phyloP scores from a whole-genome alignment of 1,139 yeast species.

The Saccharomycopsis hybrid region DNA sequence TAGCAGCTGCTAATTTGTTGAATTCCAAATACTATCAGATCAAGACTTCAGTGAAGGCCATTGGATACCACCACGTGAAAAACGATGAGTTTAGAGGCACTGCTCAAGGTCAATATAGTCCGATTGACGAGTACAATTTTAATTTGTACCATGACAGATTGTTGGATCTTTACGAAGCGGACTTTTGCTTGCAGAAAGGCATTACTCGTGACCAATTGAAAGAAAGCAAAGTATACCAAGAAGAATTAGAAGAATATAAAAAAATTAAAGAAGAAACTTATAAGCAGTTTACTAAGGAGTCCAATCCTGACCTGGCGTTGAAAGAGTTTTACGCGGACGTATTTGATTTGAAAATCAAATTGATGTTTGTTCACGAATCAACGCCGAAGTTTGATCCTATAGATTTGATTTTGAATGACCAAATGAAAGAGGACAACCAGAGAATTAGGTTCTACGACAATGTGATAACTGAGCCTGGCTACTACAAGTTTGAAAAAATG shows the following conservation, averaged over 20 bases:
- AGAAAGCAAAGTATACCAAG: background rate
- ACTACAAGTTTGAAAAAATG: slow-evolving; percentile 19
- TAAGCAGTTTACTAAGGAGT: slow-evolving; percentile 22
- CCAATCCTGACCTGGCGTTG: slow-evolving; percentile 15
- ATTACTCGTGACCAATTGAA: background rate
- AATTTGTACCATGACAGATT: slow-evolving; percentile 6
- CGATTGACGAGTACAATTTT: slow-evolving; percentile 32
- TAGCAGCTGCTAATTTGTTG: slow-evolving; percentile 55
- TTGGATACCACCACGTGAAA: slow-evolving; percentile 36
- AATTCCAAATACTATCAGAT: slow-evolving; percentile 49
- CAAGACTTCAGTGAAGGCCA: slow-evolving; percentile 41
- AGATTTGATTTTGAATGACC: slow-evolving; percentile 12
- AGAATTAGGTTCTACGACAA: slow-evolving; percentile 18
- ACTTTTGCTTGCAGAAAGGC: too few species aligned
- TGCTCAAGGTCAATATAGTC: slow-evolving; percentile 46
- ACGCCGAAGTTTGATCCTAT: slow-evolving; percentile 21
- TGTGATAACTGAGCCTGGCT: slow-evolving; percentile 16
- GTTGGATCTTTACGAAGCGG: background rate
- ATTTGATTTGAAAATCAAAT: slow-evolving; percentile 10
- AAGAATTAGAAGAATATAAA: slow-evolving; percentile 12
- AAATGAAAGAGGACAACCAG: slow-evolving; percentile 8
- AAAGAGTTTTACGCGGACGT: slow-evolving; percentile 14
- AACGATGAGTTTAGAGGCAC: slow-evolving; percentile 36
- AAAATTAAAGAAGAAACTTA: slow-evolving; percentile 24
- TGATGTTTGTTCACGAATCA: slow-evolving; percentile 19